Base-by-base conservation (phyloP, 345 rosid species). In the Cardamine chenopodiifolia region DNA sequence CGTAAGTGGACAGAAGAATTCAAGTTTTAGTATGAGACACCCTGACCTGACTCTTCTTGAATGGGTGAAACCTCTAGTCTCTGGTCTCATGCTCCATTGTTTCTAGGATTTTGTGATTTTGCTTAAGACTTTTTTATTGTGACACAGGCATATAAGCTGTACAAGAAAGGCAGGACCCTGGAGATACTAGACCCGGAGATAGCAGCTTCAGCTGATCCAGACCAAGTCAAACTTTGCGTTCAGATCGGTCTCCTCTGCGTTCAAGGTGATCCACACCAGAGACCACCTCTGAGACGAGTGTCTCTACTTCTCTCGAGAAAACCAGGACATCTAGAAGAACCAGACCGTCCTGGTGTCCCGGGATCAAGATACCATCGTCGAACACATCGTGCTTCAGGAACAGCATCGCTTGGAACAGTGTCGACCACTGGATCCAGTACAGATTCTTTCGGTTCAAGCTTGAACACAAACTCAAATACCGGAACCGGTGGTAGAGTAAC, bases 211-310 rank as follows among this genome's bases (percentile, higher is more conserved):
- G 95, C 85, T 29, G 66, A 28, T 1, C 53, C 79, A 0, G 95
- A 87, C 6, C 89, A 88, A 78, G 87, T 90, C 19, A 86, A 76
- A 19, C 81, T 75, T 75, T 90, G 97, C 64, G 83, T 96, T 54
- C 97, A 89, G 47, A 79, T 96, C 4, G 98, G 93, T 14, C 78
- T 96, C 29, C 83, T 96, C 26, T 96, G 99, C 83, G 84, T 86
- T 0, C 99, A 92, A 76, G 86, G 91, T 3, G 96, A 96, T 52
- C 97, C 97, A 0, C 81, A 81, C 9, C 12, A 71, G 25, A 86
- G 99, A 54, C 99, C 99, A 0, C 8, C 26, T 0, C 90, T 96
- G 96, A 56, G 80, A 23, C 86, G 94, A 2, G 86, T 96, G 0
- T 90, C 86, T 35, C 63, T 89, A 48, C 57, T 87, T 84, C 84